Evolutionary conservation across 495 filamentous ascomycete species (phyloP), one percentile per base, ranked within the genome.

Genomic region (Penicillium daleae): DNA sequence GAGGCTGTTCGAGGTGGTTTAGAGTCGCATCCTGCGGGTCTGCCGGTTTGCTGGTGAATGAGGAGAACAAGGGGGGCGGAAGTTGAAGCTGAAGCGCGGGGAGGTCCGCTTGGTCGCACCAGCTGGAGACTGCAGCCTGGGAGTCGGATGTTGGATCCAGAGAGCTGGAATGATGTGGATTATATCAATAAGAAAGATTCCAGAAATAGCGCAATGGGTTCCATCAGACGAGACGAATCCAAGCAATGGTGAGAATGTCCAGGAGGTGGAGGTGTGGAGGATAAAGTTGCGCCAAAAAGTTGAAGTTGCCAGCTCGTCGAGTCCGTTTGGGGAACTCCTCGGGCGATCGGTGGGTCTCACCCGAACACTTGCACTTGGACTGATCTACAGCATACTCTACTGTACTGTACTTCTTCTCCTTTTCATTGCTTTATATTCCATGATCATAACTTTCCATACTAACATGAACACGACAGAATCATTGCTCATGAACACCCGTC

Each of bases 401-500:
- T n/a, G n/a, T n/a, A n/a, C n/a, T 17, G 4, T 40, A 40, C 37
- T 40, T 40, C 37, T 17, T 40, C 37, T 40, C n/a, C n/a, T 2
- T 4, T 17, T 4, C 12, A 40, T n/a, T 40, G 17, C 1, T 42
- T 2, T 19, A 8, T 19, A 21, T 19, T 42, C 17, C 39, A 29
- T 52, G 13, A 52, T 31, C 24, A 21, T 29, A 46, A 22, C 19
- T 46, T n/a, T 1, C n/a, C 19, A 13, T 24, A 52, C n/a, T 21
- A 52, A n/a, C 24, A 52, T 8, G 12, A 52, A 8, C 27, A 19
- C 26, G 32, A 39, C 12, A 31, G n/a, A 10, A 50, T 2, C 59
- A 49, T n/a, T 13, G 7, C 54, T 44, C 61, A 71, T 24, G 66
- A 15, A 19, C 69, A 71, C 8, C 37, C 61, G 64, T 61, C 59